These are phyloP conservation scores for Xerocomus spinulosus DNA, from an alignment of 768 basidiomycete species.

Conservation along the genomic window DNA sequence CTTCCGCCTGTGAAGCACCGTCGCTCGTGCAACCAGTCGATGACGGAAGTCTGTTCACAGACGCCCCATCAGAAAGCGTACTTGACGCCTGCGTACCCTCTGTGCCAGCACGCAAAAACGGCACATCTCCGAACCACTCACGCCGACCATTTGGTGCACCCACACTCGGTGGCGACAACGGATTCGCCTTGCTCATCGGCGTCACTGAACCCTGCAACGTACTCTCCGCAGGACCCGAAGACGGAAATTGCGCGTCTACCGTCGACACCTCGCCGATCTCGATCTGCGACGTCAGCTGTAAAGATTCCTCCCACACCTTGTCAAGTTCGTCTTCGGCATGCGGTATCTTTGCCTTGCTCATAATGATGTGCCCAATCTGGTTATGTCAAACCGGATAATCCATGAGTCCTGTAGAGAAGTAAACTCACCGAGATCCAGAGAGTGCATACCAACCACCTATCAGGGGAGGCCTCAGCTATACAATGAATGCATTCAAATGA, in stretches of 20 bases:
- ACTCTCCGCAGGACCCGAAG: background rate
- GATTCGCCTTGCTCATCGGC: background rate
- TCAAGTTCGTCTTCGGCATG: background rate
- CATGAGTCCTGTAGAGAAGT: background rate
- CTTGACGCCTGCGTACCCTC: background rate
- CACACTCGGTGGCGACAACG: background rate
- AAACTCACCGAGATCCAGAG: constrained; percentile 19
- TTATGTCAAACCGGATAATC: background rate
- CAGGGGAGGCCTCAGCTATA: background rate
- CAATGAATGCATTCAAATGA: background rate
- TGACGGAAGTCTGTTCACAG: background rate
- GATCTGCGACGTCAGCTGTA: constrained; percentile 18
- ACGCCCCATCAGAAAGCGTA: background rate
- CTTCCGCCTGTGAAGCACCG: background rate
- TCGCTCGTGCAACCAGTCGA: background rate
- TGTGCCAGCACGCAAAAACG: background rate
- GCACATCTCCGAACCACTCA: background rate
- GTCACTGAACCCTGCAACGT: constrained; percentile 1
- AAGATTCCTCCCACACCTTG: constrained; percentile 3
- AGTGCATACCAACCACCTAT: constrained; percentile 17
- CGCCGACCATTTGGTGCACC: background rate
- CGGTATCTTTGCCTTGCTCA: constrained; percentile 11
- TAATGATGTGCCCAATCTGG: constrained; percentile 16
- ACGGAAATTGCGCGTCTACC: background rate
- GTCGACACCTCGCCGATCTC: constrained; percentile 6